These are phyloP conservation scores for Nicotiana undulata DNA, from an alignment of 257 asterid species.

Conservation along the genomic window DNA sequence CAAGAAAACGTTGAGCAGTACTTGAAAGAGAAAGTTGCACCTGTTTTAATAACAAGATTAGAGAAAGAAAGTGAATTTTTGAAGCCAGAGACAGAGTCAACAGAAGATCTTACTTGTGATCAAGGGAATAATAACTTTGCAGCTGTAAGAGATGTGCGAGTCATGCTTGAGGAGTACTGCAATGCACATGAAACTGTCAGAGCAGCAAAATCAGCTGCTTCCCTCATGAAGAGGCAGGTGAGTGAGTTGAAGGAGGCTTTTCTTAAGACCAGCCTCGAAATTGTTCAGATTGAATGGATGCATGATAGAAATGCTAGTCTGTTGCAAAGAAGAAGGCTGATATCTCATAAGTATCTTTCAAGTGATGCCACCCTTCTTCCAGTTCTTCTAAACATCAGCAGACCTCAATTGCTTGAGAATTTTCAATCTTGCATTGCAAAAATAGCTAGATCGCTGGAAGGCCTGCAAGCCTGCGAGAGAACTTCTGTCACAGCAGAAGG, in stretches of 20 bases:
- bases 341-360: slow-evolving; percentile 47
- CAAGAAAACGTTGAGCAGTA: slow-evolving; percentile 67
- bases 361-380: slow-evolving; percentile 53
- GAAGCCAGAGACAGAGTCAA: slow-evolving; percentile 42
- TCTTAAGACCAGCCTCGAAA: slow-evolving; percentile 70
- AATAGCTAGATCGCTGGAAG: slow-evolving; percentile 70
- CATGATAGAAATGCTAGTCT: slow-evolving; percentile 51
- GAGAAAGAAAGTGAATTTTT: slow-evolving; percentile 55
- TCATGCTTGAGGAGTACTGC: slow-evolving; percentile 86
- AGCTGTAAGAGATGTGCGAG: slow-evolving; percentile 45
- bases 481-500: slow-evolving; percentile 79
- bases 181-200: slow-evolving; percentile 80
- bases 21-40: slow-evolving; percentile 72
- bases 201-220: slow-evolving; percentile 81
- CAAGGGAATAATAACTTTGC: slow-evolving; percentile 27
- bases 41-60: slow-evolving; percentile 49
- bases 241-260: slow-evolving; percentile 72
- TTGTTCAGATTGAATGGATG: slow-evolving; percentile 92
- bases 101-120: slow-evolving; percentile 33
- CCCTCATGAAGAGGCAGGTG: slow-evolving; percentile 72
- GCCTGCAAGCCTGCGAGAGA: slow-evolving; percentile 76
- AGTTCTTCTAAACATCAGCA: slow-evolving; percentile 54
- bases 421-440: slow-evolving; percentile 60
- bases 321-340: slow-evolving; percentile 52
- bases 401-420: slow-evolving; percentile 68